Evolutionary conservation across 768 basidiomycete genomes (phyloP).

Genomic region (Peribolospora baueri): DNA sequence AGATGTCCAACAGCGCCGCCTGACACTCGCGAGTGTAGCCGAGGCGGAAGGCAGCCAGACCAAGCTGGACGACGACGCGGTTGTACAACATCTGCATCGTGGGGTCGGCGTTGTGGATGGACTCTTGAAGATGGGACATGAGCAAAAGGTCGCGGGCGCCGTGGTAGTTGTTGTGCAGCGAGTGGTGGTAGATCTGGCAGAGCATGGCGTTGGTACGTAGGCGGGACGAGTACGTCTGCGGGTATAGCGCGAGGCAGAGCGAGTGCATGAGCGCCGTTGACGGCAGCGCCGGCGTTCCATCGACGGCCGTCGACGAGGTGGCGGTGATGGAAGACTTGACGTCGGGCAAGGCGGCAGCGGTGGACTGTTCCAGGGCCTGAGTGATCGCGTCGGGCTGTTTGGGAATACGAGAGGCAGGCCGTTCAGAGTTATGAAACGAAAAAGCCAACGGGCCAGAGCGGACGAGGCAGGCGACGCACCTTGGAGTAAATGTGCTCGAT

Average conservation of each 20-base stretch:
- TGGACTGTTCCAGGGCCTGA: conserved; percentile 57
- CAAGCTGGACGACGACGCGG: conserved; percentile 86
- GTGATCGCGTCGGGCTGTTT: conserved; percentile 73
- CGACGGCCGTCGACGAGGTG: conserved; percentile 24
- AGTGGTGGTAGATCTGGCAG: conserved; percentile 89
- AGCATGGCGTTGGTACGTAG: conserved; percentile 92
- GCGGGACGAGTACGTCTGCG: conserved; percentile 59
- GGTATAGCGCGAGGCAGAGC: conserved; percentile 74
- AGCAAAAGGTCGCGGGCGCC: conserved; percentile 91
- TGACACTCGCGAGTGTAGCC: conserved; percentile 89
- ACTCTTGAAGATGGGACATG: conserved; percentile 96
- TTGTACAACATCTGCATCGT: conserved; percentile 96
- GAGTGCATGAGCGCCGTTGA: conserved; percentile 62
- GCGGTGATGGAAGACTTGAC: conserved; percentile 37
- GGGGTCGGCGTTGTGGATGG: conserved; percentile 84
- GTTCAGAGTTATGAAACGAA: neutral
- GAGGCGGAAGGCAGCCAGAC: conserved; percentile 83
- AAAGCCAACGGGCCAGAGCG: conserved; percentile 8
- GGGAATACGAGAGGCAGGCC: neutral
- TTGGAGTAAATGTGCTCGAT: conserved; percentile 97
- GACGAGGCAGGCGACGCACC: conserved; percentile 25
- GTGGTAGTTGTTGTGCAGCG: conserved; percentile 86
- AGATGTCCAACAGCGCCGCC: conserved; percentile 77
- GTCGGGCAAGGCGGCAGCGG: conserved; percentile 24
- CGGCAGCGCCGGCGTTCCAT: conserved; percentile 15